phyloP scores from a whole-genome alignment of 2,329 filamentous ascomycete species.

The Cladosporium phlei region DNA sequence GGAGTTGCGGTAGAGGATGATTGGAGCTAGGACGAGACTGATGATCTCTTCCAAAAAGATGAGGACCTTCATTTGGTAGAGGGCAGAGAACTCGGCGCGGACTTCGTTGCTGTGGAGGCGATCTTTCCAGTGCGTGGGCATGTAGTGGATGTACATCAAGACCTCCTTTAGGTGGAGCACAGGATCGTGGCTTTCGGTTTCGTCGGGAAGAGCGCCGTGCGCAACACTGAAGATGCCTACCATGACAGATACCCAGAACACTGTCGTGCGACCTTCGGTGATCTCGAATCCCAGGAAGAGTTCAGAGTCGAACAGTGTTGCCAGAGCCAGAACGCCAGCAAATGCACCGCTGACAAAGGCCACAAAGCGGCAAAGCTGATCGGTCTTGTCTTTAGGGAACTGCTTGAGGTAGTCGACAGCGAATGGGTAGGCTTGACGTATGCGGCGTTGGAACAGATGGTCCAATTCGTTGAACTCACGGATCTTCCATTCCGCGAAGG shows the following conservation, averaged over 20 bases:
- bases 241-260: constrained; percentile 85
- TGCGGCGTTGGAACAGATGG: constrained; percentile 82
- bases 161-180: constrained; percentile 84
- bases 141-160: constrained; percentile 88
- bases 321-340: constrained; percentile 76
- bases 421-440: constrained; percentile 93
- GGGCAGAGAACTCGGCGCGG: constrained; percentile 78
- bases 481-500: constrained; percentile 95
- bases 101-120: constrained; percentile 92
- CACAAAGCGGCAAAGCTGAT: constrained; percentile 77
- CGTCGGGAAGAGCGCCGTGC: constrained; percentile 74
- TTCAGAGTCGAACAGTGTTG: constrained; percentile 84
- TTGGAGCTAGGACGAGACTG: constrained; percentile 86
- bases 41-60: constrained; percentile 91
- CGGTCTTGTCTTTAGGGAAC: constrained; percentile 91
- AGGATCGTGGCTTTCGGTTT: constrained; percentile 85
- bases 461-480: constrained; percentile 95
- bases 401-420: constrained; percentile 90
- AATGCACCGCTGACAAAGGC: constrained; percentile 84
- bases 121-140: constrained; percentile 81
- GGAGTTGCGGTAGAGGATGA: constrained; percentile 80
- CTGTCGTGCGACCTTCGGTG: constrained; percentile 76
- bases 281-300: constrained; percentile 89
- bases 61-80: constrained; percentile 88
- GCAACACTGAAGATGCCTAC: constrained; percentile 78